Percentiles rank a stretch among this genome's conserved stretches.
phyloP scores from a whole-genome alignment of 2,329 filamentous ascomycete genomes.

The Talaromyces funiculosus region DNA sequence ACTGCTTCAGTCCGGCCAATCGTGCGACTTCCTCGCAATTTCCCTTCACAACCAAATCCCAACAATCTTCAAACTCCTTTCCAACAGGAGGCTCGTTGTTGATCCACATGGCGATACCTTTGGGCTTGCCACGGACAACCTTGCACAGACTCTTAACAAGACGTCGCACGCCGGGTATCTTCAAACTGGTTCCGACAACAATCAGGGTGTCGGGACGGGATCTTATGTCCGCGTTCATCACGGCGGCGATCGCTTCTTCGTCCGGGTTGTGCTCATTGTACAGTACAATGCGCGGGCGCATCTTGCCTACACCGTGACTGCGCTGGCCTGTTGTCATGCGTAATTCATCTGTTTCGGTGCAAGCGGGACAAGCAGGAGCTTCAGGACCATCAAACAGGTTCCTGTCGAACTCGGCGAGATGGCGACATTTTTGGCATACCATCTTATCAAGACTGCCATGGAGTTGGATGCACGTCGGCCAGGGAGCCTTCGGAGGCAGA shows the following conservation, averaged over 20 bases:
- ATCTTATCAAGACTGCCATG: conserved; percentile 93
- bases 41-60: conserved; percentile 83
- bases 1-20: conserved; percentile 57
- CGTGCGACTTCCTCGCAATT: conserved; percentile 83
- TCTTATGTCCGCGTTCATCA: conserved; percentile 78
- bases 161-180: conserved; percentile 85
- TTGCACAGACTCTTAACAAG: conserved; percentile 88
- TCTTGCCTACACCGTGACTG: conserved; percentile 83
- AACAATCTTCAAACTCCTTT: conserved; percentile 82
- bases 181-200: conserved; percentile 91
- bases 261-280: conserved; percentile 98
- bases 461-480: conserved; percentile 88
- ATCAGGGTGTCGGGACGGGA: conserved; percentile 84
- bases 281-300: conserved; percentile 88
- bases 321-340: conserved; percentile 77
- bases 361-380: conserved; percentile 72
- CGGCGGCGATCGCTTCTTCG: conserved; percentile 89
- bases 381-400: conserved; percentile 77
- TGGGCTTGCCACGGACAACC: conserved; percentile 67
- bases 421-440: conserved; percentile 89
- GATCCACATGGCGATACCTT: conserved; percentile 89
- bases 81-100: conserved; percentile 81
- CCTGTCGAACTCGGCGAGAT: conserved; percentile 69
- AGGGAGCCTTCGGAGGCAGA: conserved; percentile 76
- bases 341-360: conserved; percentile 67